Percentiles rank a stretch among this genome's conserved stretches.
Conservation (phyloP, 2,329 filamentous ascomycete species). For the Trichophyton simii region DNA sequence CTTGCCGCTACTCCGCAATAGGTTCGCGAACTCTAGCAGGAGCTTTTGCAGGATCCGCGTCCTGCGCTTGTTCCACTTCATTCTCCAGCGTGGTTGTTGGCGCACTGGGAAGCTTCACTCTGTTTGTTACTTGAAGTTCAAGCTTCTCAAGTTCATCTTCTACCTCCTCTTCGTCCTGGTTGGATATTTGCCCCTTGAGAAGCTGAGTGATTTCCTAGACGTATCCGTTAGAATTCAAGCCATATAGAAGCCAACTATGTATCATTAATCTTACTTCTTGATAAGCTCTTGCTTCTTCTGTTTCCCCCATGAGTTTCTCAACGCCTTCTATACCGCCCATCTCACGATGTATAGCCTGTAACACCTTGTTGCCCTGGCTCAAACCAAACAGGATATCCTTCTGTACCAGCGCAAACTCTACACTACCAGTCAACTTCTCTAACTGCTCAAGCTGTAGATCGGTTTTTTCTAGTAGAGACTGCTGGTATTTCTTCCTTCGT, state of each 20-base stretch:
- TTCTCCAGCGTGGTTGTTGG: conserved; percentile 25
- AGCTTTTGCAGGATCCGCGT: conserved; percentile 19
- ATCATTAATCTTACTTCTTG: conserved; percentile 52
- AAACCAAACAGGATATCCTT: conserved; percentile 91
- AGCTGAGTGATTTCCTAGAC: conserved; percentile 79
- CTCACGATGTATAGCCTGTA: conserved; percentile 84
- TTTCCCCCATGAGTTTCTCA: conserved; percentile 90
- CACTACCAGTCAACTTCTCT: conserved; percentile 72
- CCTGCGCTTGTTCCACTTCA: conserved; percentile 20
- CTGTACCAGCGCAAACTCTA: conserved; percentile 93
- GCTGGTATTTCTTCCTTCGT: conserved; percentile 92
- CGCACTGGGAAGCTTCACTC: conserved; percentile 27
- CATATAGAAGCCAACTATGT: neutral
- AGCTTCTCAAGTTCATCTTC: conserved; percentile 85
- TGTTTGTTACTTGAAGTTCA: conserved; percentile 47
- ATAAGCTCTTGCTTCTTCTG: conserved; percentile 78
- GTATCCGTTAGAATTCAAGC: neutral
- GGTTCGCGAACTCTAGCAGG: conserved; percentile 12
- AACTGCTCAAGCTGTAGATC: conserved; percentile 89
- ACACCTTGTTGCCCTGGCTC: conserved; percentile 78
- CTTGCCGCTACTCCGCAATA: conserved; percentile 18
- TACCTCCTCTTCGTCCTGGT: conserved; percentile 93
- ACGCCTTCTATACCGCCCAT: conserved; percentile 92
- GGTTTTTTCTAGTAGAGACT: conserved; percentile 75
- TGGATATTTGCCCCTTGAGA: conserved; percentile 75